Evolutionary conservation across 164 flowering plant species (phyloP).

Genomic region (Stephania japonica): DNA sequence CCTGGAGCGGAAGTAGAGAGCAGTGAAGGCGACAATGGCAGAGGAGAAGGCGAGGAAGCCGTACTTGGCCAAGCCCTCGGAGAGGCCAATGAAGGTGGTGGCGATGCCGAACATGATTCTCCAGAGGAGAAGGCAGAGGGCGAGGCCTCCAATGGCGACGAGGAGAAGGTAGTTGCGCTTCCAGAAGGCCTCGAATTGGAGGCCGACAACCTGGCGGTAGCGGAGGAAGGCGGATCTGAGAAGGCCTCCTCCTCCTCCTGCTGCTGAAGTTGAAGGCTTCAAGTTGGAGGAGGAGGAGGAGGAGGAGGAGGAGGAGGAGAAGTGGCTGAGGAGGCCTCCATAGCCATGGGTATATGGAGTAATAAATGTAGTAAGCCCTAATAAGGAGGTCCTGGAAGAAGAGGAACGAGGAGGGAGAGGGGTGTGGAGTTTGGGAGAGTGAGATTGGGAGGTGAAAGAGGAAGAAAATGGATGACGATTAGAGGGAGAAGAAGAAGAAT

Average conservation of each 20-base stretch:
- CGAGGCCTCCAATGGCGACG: slow-evolving; percentile 55
- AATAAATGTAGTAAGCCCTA: too few species aligned
- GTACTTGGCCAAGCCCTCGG: slow-evolving; percentile 97
- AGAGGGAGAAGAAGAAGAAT: too few species aligned
- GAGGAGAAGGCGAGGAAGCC: slow-evolving; percentile 89
- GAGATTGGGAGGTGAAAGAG: too few species aligned
- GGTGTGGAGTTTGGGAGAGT: too few species aligned
- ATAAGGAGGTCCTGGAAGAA: too few species aligned
- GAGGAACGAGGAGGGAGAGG: too few species aligned
- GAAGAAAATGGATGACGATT: too few species aligned
- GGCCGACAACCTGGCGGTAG: slow-evolving; percentile 60
- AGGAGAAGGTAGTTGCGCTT: slow-evolving; percentile 62
- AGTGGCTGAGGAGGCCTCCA: background rate
- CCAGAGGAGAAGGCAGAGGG: slow-evolving; percentile 65
- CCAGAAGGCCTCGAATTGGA: slow-evolving; percentile 83
- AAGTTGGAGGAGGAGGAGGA: slow-evolving; percentile 4
- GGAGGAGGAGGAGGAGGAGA: slow-evolving; percentile 5
- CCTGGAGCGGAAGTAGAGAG: slow-evolving; percentile 66
- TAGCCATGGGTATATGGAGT: too few species aligned
- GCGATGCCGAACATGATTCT: slow-evolving; percentile 86
- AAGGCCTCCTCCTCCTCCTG: slow-evolving; percentile 2
- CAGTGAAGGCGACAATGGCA: slow-evolving; percentile 78
- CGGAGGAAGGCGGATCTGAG: slow-evolving; percentile 35
- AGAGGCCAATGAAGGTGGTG: slow-evolving; percentile 65
- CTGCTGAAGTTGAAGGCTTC: background rate